These are phyloP conservation scores for Leucosporidium creatinivorum DNA, from an alignment of 768 basidiomycete genomes.

Conservation along the genomic window DNA sequence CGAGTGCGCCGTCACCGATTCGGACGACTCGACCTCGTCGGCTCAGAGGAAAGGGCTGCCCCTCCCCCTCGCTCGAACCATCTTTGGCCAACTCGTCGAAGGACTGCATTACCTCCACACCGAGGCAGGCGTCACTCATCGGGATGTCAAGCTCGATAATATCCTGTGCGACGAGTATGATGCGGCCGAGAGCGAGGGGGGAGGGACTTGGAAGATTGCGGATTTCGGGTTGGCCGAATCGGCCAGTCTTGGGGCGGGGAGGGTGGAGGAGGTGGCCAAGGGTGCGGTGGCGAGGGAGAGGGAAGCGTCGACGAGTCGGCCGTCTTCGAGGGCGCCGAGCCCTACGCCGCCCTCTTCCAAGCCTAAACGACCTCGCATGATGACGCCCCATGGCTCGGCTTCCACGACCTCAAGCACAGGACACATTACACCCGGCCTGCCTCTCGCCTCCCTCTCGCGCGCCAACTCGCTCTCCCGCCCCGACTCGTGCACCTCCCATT, in stretches of 20 bases:
- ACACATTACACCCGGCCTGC: background rate
- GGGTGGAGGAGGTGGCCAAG: too few species aligned
- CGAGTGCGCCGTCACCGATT: too few species aligned
- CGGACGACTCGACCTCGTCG: background rate
- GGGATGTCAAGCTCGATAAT: slow-evolving; percentile 96
- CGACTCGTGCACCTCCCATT: background rate
- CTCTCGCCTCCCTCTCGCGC: slow-evolving; percentile 26
- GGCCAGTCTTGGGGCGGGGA: background rate
- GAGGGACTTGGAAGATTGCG: slow-evolving; percentile 61
- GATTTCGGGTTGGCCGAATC: slow-evolving; percentile 73
- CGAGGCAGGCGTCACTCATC: slow-evolving; percentile 68
- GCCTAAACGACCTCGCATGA: background rate
- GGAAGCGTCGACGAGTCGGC: too few species aligned
- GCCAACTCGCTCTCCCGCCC: slow-evolving; percentile 12
- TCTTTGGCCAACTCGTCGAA: slow-evolving; percentile 77
- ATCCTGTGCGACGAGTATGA: slow-evolving; percentile 48
- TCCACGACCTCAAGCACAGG: slow-evolving; percentile 1
- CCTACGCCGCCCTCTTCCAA: slow-evolving; percentile 19
- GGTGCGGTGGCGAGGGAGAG: too few species aligned
- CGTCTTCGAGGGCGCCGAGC: too few species aligned
- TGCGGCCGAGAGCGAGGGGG: background rate
- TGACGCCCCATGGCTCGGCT: too few species aligned
- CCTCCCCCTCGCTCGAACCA: slow-evolving; percentile 33
- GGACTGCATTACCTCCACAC: slow-evolving; percentile 78
- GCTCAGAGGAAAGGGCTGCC: background rate